Evolutionary conservation across 495 filamentous ascomycete genomes (phyloP).

Genomic region (Entonaema liquescens): DNA sequence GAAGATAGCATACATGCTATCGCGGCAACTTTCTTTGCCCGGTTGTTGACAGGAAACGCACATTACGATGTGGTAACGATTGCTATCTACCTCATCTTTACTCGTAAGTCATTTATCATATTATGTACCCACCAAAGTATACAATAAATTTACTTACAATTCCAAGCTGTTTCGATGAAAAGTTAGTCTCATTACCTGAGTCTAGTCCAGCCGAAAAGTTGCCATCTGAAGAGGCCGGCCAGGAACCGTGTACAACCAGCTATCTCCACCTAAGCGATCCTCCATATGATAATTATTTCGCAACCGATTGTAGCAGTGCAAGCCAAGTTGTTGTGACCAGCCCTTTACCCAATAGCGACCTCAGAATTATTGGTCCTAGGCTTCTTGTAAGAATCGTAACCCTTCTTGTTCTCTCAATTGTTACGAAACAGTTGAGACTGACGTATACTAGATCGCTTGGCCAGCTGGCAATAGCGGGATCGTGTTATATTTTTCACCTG

Average conservation of each 20-base stretch:
- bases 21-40: constrained; percentile 53
- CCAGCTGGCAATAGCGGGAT: constrained; percentile 71
- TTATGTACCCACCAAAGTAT: not conserved
- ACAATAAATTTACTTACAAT: constrained; percentile 7
- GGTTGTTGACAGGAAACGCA: constrained; percentile 47
- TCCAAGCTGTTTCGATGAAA: constrained; percentile 39
- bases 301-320: constrained; percentile 65
- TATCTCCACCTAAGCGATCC: constrained; percentile 46
- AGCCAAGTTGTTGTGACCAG: constrained; percentile 68
- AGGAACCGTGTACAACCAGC: constrained; percentile 24
- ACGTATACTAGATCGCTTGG: constrained; percentile 62
- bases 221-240: constrained; percentile 7
- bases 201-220: constrained; percentile 5
- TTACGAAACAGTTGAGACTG: constrained; percentile 14
- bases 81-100: constrained; percentile 52
- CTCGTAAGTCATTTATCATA: constrained; percentile 37
- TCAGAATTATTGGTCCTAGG: constrained; percentile 62
- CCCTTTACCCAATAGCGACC: constrained; percentile 61
- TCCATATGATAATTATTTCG: constrained; percentile 72
- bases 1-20: constrained; percentile 58
- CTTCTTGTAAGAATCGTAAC: constrained; percentile 50
- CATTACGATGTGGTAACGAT: constrained; percentile 49
- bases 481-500: constrained; percentile 61
- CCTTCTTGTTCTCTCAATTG: not conserved
- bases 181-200: constrained; percentile 39